phyloP scores from a whole-genome alignment of 805 yeast species.

The Starmerella apis region DNA sequence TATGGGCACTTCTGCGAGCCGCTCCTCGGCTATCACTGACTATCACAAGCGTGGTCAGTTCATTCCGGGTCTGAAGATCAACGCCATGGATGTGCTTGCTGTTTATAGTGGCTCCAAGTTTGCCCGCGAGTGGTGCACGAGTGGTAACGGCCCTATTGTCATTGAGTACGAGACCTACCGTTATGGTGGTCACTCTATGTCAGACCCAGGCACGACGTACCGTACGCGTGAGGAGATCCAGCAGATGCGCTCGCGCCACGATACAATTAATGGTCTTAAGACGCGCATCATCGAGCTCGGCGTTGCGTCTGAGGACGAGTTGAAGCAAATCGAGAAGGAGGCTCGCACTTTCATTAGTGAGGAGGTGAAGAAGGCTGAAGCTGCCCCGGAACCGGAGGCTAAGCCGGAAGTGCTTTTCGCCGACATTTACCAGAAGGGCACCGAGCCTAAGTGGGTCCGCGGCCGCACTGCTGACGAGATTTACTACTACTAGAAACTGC shows the following conservation, averaged over 20 bases:
- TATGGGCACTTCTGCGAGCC: constrained; percentile 97
- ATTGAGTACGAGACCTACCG: constrained; percentile 97
- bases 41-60: constrained; percentile 99
- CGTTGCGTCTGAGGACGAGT: constrained; percentile 88
- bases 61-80: constrained; percentile 96
- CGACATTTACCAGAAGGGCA: constrained; percentile 91
- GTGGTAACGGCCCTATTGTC: constrained; percentile 93
- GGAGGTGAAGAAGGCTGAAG: constrained; percentile 89
- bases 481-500: constrained; percentile 49
- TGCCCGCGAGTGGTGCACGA: constrained; percentile 90
- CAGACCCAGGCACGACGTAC: constrained; percentile 99
- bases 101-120: constrained; percentile 91
- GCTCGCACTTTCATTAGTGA: constrained; percentile 93
- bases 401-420: constrained; percentile 88
- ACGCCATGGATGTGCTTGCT: constrained; percentile 97
- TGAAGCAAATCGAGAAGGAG: constrained; percentile 87
- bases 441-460: constrained; percentile 85
- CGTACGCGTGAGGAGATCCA: constrained; percentile 99
- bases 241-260: constrained; percentile 97
- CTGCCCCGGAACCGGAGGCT: constrained; percentile 90
- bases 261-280: constrained; percentile 95
- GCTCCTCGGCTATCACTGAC: constrained; percentile 94
- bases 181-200: constrained; percentile 99
- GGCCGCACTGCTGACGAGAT: constrained; percentile 96
- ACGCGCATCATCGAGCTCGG: constrained; percentile 68